Evolutionary conservation across 495 filamentous ascomycete species (phyloP).

Genomic region (Podospora conica): DNA sequence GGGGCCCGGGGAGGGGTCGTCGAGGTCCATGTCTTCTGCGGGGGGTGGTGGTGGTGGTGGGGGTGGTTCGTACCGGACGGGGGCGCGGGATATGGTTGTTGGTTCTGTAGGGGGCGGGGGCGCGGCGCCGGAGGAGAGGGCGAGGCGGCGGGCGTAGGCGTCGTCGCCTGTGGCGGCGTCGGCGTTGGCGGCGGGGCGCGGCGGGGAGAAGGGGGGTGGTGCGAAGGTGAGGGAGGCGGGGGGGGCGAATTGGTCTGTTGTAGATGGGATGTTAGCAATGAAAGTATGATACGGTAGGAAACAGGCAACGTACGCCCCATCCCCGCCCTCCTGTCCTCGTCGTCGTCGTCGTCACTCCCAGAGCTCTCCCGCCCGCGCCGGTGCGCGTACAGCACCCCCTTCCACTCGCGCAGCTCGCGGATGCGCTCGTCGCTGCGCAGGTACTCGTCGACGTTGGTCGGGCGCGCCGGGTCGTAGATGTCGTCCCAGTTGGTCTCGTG

Average conservation of each 20-base stretch:
- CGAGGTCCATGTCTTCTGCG: slow-evolving; percentile 45
- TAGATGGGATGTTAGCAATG: slow-evolving; percentile 20
- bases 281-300: background rate
- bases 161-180: slow-evolving; percentile 64
- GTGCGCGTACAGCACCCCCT: slow-evolving; percentile 74
- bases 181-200: slow-evolving; percentile 32
- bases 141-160: slow-evolving; percentile 61
- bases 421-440: slow-evolving; percentile 79
- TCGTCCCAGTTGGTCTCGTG: slow-evolving; percentile 82
- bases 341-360: slow-evolving; percentile 36
- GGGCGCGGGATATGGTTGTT: slow-evolving; percentile 71
- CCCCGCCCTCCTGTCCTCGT: slow-evolving; percentile 43
- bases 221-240: slow-evolving; percentile 63
- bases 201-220: slow-evolving; percentile 55
- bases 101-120: slow-evolving; percentile 38
- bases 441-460: slow-evolving; percentile 85
- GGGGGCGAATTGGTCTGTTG: slow-evolving; percentile 63
- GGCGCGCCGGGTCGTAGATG: slow-evolving; percentile 78
- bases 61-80: slow-evolving; percentile 73
- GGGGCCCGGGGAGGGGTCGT: background rate
- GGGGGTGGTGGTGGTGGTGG: slow-evolving; percentile 48
- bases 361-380: slow-evolving; percentile 49
- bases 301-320: slow-evolving; percentile 42
- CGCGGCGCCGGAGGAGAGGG: slow-evolving; percentile 41
- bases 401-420: slow-evolving; percentile 78